phyloP scores from a whole-genome alignment of 2,329 filamentous ascomycete genomes.

The Incumbomyces lentus region DNA sequence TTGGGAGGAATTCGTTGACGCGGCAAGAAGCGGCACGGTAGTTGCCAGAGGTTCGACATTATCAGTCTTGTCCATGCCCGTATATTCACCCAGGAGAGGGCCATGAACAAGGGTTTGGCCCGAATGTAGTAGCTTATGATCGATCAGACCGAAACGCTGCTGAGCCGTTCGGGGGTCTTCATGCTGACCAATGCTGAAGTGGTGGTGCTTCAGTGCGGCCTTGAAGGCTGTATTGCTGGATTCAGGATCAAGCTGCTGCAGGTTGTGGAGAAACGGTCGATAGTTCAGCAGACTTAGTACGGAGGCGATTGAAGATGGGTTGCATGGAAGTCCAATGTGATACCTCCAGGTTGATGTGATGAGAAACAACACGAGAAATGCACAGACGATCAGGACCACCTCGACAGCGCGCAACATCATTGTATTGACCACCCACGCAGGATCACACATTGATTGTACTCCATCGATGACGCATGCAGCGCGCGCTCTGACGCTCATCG shows the following conservation, averaged over 20 bases:
- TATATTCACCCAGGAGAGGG: too few species aligned
- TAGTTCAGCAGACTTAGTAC: conserved; percentile 10
- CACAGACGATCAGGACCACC: conserved; percentile 4
- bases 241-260: background rate
- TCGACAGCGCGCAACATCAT: conserved; percentile 6
- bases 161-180: background rate
- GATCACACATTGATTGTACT: conserved; percentile 6
- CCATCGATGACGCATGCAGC: conserved; percentile 1
- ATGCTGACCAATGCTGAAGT: background rate
- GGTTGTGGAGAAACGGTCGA: conserved; percentile 1
- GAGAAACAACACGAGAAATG: conserved; percentile 5
- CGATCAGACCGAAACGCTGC: background rate
- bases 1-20: background rate
- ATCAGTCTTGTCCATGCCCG: too few species aligned
- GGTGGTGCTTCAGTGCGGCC: background rate
- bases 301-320: conserved; percentile 12
- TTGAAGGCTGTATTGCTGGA: background rate
- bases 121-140: background rate
- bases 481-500: conserved; percentile 7
- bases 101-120: background rate
- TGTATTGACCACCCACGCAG: conserved; percentile 11
- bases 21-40: background rate
- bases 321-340: conserved; percentile 7
- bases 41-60: background rate
- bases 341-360: conserved; percentile 5